Conservation (phyloP, 129 eudicot species). For the Artemisia tridentata region DNA sequence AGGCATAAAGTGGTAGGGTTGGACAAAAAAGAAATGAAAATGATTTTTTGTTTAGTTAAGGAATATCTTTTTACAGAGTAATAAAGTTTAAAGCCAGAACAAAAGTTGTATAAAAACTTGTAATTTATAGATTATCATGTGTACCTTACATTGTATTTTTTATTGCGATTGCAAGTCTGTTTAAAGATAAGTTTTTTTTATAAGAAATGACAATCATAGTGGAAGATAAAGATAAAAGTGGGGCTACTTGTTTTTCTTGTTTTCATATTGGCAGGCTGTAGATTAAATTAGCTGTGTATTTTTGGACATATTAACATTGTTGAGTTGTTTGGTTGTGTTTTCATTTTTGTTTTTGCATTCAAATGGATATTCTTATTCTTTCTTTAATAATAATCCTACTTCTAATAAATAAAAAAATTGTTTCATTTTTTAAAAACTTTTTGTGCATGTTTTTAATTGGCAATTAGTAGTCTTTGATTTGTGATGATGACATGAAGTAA, state of each 20-base stretch:
- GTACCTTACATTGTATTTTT: background rate
- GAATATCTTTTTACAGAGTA: background rate
- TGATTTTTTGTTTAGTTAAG: background rate
- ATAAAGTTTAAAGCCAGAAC: background rate
- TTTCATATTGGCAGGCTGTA: slow-evolving; percentile 26
- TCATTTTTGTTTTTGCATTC: background rate
- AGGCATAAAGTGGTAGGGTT: slow-evolving; percentile 6
- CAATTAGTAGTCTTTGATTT: no score
- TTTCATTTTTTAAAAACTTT: no score
- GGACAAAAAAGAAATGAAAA: background rate
- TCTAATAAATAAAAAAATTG: no score
- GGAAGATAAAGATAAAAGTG: slow-evolving; percentile 14
- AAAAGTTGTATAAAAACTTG: background rate
- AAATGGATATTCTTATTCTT: background rate
- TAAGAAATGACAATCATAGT: slow-evolving; percentile 11
- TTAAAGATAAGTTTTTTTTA: background rate
- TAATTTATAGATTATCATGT: background rate
- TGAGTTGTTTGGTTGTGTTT: slow-evolving; percentile 11
- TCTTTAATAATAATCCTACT: no score
- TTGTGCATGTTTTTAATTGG: background rate
- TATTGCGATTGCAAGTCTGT: background rate
- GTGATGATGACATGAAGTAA: no score
- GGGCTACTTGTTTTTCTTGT: slow-evolving; percentile 12
- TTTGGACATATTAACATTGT: slow-evolving; percentile 10
- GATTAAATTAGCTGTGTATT: slow-evolving; percentile 22